These are phyloP conservation scores for Escovopsis sp. DNA, from an alignment of 2,329 filamentous ascomycete genomes.

Conservation along the genomic window DNA sequence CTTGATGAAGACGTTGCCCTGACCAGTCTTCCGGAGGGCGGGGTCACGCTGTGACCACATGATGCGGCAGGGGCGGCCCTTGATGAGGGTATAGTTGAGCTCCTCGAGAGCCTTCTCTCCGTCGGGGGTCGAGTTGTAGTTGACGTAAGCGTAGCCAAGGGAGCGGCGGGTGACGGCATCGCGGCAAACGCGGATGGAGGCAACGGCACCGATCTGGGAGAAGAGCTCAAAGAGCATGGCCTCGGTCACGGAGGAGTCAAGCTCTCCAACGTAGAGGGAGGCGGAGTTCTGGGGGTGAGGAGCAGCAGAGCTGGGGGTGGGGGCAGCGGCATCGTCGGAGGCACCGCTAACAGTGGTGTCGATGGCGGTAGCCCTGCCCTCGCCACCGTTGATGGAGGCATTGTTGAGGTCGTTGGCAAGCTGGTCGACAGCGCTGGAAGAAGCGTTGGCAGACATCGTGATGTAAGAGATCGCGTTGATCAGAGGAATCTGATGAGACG, in stretches of 20 bases:
- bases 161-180: slow-evolving; percentile 97
- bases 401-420: slow-evolving; percentile 64
- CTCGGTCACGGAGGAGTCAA: slow-evolving; percentile 94
- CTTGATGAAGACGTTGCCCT: slow-evolving; percentile 99
- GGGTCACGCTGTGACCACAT: slow-evolving; percentile 99
- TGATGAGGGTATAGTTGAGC: slow-evolving; percentile 98
- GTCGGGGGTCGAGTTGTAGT: slow-evolving; percentile 96
- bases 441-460: slow-evolving; percentile 42
- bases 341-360: slow-evolving; percentile 54
- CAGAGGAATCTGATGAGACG: slow-evolving; percentile 3
- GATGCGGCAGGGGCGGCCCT: slow-evolving; percentile 96
- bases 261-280: slow-evolving; percentile 96
- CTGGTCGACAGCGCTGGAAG: slow-evolving; percentile 56
- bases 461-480: slow-evolving; percentile 3
- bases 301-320: slow-evolving; percentile 59
- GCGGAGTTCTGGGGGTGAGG: slow-evolving; percentile 81
- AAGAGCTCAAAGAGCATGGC: slow-evolving; percentile 99
- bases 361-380: slow-evolving; percentile 50
- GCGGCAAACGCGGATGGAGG: slow-evolving; percentile 98
- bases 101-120: slow-evolving; percentile 98
- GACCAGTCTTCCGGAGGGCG: slow-evolving; percentile 95
- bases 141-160: slow-evolving; percentile 98
- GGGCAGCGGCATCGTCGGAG: slow-evolving; percentile 43
- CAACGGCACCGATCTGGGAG: slow-evolving; percentile 96
- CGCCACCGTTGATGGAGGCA: slow-evolving; percentile 54